Evolutionary conservation across 495 filamentous ascomycete genomes (phyloP), one percentile per base, ranked within the genome.

Genomic region (Achaetomiella virescens): DNA sequence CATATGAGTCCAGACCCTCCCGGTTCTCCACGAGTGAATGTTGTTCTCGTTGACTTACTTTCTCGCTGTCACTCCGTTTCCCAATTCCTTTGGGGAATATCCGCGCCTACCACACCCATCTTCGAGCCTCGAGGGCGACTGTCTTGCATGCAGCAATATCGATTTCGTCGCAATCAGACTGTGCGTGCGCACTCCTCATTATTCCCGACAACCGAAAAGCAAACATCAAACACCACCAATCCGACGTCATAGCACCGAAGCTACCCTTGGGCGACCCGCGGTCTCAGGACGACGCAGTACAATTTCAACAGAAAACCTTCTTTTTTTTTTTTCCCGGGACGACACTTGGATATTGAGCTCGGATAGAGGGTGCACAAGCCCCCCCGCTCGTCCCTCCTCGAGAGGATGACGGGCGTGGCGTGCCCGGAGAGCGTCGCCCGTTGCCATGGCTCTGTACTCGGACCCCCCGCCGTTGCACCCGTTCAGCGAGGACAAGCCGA

Each of bases 401-500:
- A 77, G 79, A 82, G 79, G 80, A 78, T 73, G 81, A 77, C 78
- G 80, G 65, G 79, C 79, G 74, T 73, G 72, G 72, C 58, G 47
- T 59, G 46, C 52, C 48, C 14, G 8, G 37, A 52, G 57, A 42
- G 47, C 41, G 54, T 53, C 43, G 56, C 57, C 44, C 49, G 65
- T 61, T 66, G 72, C 59, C 55, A 79, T 79, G 75, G 54, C 76
- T 50, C 67, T 83, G 50, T 84, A 84, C 64, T 77, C 79, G 20
- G 68, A 72, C 11, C 81, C 85, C 9, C 87, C 88, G 44, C 75
- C 78, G 49, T 72, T 77, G 48, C 80, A 78, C 57, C 71, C 77
- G 9, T 70, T 73, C 64, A 59, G 72, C 64, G 64, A 84, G 27
- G 79, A 89, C 71, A 86, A 89, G 57, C 84, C 89, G 21, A 90